Evolutionary conservation across 78 protist genomes (phyloP).

Genomic region (Pirum gemmata): DNA sequence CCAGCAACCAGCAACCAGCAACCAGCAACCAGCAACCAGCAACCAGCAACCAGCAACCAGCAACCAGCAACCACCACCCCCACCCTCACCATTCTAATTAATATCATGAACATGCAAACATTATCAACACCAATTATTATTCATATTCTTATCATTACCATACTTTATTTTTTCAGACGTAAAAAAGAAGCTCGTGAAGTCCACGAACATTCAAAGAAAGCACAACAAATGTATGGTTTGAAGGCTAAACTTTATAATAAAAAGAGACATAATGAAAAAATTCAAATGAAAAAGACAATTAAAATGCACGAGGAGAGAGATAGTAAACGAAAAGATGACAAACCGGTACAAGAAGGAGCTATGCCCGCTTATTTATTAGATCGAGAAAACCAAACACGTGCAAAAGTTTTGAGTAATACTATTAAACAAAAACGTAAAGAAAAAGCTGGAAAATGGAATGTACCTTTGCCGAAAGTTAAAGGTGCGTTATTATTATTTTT

Average conservation of each 20-base stretch:
- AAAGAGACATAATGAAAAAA: constrained; percentile 90
- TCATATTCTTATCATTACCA: background rate
- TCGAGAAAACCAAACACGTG: constrained; percentile 81
- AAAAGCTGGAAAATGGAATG: constrained; percentile 97
- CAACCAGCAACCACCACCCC: too few species aligned
- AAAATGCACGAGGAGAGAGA: constrained; percentile 81
- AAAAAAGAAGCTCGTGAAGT: constrained; percentile 85
- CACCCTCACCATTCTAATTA: background rate
- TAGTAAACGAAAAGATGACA: constrained; percentile 72
- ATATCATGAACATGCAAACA: background rate
- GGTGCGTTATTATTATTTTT: constrained; percentile 5
- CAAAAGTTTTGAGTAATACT: constrained; percentile 89
- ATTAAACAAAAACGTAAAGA: constrained; percentile 97
- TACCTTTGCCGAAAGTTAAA: constrained; percentile 93
- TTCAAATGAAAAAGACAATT: constrained; percentile 85
- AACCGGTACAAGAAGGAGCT: constrained; percentile 81
- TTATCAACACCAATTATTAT: too few species aligned
- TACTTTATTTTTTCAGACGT: too few species aligned
- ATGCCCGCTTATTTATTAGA: constrained; percentile 96
- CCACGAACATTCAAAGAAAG: constrained; percentile 73
- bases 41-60: too few species aligned
- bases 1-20: too few species aligned
- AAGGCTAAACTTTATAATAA: constrained; percentile 85
- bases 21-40: too few species aligned
- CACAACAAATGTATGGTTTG: constrained; percentile 82